Conservation (phyloP, 495 filamentous ascomycete genomes). For the Hypoxylon subgilvum region DNA sequence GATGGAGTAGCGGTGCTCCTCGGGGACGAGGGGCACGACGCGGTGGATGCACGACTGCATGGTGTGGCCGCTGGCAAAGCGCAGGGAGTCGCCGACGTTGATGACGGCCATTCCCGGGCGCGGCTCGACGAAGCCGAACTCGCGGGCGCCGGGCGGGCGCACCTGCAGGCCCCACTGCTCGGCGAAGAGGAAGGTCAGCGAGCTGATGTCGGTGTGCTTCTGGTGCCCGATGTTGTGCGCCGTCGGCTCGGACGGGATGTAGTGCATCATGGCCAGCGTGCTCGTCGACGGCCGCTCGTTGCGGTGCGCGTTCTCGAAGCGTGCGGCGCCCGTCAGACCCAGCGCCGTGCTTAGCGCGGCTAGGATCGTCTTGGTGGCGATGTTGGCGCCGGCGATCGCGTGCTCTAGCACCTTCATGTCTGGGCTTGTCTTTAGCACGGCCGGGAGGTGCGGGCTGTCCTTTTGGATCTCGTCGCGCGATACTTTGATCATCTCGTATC, state of each 20-base stretch:
- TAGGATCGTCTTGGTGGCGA: constrained; percentile 58
- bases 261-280: constrained; percentile 56
- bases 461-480: constrained; percentile 57
- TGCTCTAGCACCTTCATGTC: constrained; percentile 54
- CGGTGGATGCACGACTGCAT: constrained; percentile 63
- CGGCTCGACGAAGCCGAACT: constrained; percentile 62
- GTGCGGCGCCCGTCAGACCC: constrained; percentile 46
- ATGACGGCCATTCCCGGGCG: constrained; percentile 57
- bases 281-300: constrained; percentile 56
- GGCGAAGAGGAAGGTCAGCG: constrained; percentile 62
- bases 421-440: constrained; percentile 55
- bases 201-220: constrained; percentile 66
- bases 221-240: constrained; percentile 56
- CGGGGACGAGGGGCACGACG: constrained; percentile 57
- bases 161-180: constrained; percentile 65
- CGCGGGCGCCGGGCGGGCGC: constrained; percentile 50
- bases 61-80: constrained; percentile 56
- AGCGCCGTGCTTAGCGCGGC: constrained; percentile 56
- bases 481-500: constrained; percentile 61
- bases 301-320: constrained; percentile 61
- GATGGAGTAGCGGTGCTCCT: constrained; percentile 62
- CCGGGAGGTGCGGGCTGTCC: constrained; percentile 51
- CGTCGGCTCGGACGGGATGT: constrained; percentile 51
- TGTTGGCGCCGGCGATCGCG: constrained; percentile 56
- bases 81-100: constrained; percentile 64